Conservation (phyloP, 371 early-diverging fungal genomes). For the Zopfochytrium polystomum region DNA sequence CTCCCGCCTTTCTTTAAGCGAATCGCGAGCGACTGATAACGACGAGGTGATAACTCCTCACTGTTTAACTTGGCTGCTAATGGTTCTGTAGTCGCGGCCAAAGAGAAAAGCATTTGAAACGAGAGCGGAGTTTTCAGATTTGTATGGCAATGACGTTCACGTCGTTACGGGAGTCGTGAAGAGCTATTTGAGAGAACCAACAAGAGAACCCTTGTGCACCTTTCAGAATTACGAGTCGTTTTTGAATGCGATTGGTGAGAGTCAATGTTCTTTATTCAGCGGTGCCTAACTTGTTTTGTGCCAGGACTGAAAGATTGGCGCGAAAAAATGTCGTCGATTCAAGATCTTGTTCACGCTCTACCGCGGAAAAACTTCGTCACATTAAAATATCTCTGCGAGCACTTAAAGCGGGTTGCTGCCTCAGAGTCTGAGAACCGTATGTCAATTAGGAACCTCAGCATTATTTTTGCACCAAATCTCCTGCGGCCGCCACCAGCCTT, state of each 20-base stretch:
- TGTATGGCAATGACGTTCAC: conserved; percentile 52
- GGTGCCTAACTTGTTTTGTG: too few relatives aligned
- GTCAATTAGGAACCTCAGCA: conserved; percentile 44
- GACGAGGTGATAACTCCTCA: too few relatives aligned
- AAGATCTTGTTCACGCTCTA: conserved; percentile 47
- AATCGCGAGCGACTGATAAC: too few relatives aligned
- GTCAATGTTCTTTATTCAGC: conserved; percentile 1
- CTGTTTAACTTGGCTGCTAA: too few relatives aligned
- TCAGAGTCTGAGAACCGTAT: conserved; percentile 40
- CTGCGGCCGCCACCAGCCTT: conserved; percentile 31
- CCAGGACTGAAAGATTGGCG: conserved; percentile 41
- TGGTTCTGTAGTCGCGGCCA: too few relatives aligned
- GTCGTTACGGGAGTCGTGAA: conserved; percentile 48
- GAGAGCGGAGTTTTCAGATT: too few relatives aligned
- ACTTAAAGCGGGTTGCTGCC: conserved; percentile 33
- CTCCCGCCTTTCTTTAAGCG: too few relatives aligned
- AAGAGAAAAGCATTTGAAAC: too few relatives aligned
- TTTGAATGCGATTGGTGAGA: conserved; percentile 41
- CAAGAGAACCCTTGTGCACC: conserved; percentile 39
- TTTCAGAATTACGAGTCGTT: conserved; percentile 39
- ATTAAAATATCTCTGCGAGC: conserved; percentile 41
- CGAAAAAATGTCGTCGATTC: conserved; percentile 42
- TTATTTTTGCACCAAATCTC: conserved; percentile 49
- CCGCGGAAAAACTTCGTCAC: conserved; percentile 38
- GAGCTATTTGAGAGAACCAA: conserved; percentile 36